These are phyloP conservation scores for Tetrahymena malaccensis DNA, from an alignment of 73 alveolate genomes.

Conservation along the genomic window DNA sequence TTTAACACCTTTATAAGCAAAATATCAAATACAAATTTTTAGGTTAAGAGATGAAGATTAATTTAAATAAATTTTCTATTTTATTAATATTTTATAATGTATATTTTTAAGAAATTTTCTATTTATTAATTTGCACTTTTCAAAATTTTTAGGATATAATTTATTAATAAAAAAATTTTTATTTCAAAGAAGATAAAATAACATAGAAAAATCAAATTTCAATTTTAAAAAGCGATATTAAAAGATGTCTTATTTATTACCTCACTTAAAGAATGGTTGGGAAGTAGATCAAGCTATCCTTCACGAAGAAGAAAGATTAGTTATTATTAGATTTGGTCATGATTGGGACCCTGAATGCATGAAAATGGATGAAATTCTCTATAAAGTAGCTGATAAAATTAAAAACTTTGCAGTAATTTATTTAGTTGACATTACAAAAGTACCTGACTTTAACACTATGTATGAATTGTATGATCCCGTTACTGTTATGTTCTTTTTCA, in stretches of 20 bases:
- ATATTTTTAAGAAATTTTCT: not conserved
- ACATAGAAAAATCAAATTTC: not conserved
- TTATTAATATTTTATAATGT: not conserved
- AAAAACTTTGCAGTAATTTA: conserved; percentile 93
- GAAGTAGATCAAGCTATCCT: conserved; percentile 95
- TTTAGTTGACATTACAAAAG: conserved; percentile 94
- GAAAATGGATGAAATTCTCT: conserved; percentile 97
- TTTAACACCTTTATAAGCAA: not conserved
- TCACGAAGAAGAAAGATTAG: conserved; percentile 94
- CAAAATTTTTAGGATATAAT: not conserved
- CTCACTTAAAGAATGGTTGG: conserved; percentile 99
- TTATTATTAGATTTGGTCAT: conserved; percentile 96
- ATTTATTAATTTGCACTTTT: not conserved
- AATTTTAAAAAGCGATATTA: not conserved
- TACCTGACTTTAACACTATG: conserved; percentile 98
- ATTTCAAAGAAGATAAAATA: not conserved
- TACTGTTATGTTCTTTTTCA: conserved; percentile 96
- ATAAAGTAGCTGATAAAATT: conserved; percentile 84
- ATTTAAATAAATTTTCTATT: not conserved
- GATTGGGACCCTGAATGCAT: conserved; percentile 97
- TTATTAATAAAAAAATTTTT: too few relatives aligned
- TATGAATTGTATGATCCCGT: conserved; percentile 98
- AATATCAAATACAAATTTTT: too few relatives aligned
- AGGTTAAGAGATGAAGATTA: not conserved
- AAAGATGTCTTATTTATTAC: conserved; percentile 96